Conservation (phyloP, 2,329 filamentous ascomycete species). For the Arthrobotrys megalospora region DNA sequence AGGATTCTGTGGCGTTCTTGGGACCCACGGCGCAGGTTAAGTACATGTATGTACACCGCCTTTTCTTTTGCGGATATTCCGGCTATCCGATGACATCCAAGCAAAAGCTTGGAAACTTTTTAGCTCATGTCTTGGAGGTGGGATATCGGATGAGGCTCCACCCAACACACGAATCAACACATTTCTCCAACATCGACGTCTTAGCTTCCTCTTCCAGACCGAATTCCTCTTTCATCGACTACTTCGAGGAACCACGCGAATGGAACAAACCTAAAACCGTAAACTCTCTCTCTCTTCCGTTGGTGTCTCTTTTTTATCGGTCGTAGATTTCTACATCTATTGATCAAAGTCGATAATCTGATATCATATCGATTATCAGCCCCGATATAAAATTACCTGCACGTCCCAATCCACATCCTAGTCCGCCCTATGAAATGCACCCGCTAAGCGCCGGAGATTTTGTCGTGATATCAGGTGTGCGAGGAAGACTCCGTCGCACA, state of each 20-base stretch:
- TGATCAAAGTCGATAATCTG: neutral
- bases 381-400: constrained; percentile 10
- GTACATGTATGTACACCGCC: neutral
- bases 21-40: neutral
- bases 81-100: constrained; percentile 19
- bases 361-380: constrained; percentile 2
- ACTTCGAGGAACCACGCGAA: neutral
- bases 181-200: constrained; percentile 10
- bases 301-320: neutral
- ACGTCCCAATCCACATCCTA: constrained; percentile 22
- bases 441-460: constrained; percentile 39
- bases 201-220: constrained; percentile 18
- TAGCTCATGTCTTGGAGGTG: neutral
- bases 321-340: no score
- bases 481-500: constrained; percentile 7
- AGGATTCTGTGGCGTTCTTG: constrained; percentile 20
- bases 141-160: neutral
- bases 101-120: constrained; percentile 24
- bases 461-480: constrained; percentile 13
- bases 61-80: constrained; percentile 4
- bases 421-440: constrained; percentile 39
- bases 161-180: constrained; percentile 21
- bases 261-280: neutral
- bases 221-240: constrained; percentile 23
- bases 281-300: neutral